Base-by-base conservation (phyloP, 1,284 basidiomycete species). In the Ustilago bromivora region DNA sequence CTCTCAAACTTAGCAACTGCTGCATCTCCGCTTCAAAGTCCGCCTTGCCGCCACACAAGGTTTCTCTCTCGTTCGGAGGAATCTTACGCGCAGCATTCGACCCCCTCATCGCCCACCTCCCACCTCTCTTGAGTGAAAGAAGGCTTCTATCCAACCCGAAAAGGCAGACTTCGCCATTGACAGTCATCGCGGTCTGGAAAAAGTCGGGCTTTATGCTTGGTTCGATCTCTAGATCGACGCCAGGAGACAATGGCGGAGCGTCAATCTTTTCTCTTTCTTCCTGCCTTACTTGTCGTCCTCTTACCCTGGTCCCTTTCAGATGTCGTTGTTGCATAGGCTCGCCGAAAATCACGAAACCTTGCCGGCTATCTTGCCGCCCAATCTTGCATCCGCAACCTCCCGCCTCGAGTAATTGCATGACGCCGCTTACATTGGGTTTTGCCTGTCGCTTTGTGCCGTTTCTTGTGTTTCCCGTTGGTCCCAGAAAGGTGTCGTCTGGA, bases 31-130 rank as follows among this genome's bases (percentile, higher is more conserved):
- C 49, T 51, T 58, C 34, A 15, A 57, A 52, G 47, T 55, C 67
- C 67, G 67, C 61, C 61, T 64, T 51, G 60, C 67, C 67, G 67
- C 67, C 57, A 58, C 47, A 54, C 41, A 58, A 53, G 51, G 28
- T 62, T 58, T 51, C 51, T 62, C 55, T 51, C 56, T 46, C 40
- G 19, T 63, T 51, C 54, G 23, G 41, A 58, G 66, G 61, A 69
- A 62, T 68, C 43, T 63, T 28, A 32, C 38, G 60, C 60, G 61
- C 66, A 68, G 40, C 60, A 38, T n/a, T 35, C 46, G 13, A 31
- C 15, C 6, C 6, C 4, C 28, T 17, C 15, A 31, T 28, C 10
- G 28, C 31, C 31, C 49, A 32, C 10, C 9, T 31, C 31, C 23
- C 11, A 31, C 28, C 28, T 19, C 6, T 51, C 23, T 15, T 51